Evolutionary conservation across 2,329 filamentous ascomycete species (phyloP), one percentile per base, ranked within the genome.

Genomic region (Colletotrichum sp.): DNA sequence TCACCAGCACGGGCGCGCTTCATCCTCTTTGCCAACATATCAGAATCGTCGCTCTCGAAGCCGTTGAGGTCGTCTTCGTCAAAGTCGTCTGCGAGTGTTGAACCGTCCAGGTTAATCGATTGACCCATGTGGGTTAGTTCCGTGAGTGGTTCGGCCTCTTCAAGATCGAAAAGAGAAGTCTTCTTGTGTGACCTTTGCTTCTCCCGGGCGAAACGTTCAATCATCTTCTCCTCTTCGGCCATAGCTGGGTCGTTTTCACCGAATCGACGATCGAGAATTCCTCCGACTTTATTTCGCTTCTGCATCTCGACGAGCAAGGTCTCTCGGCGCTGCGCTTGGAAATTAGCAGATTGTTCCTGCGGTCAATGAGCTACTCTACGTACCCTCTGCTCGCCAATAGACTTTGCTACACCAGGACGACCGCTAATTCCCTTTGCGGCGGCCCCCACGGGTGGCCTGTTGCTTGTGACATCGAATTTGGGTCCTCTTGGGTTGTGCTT

Each of bases 161-260:
- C 97, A 11, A 99, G 87, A 81, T 99, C 96, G 83, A 99, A 99
- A 78, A 97, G 86, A 33, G 93, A 93, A 64, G 88, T 92, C 79
- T 94, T 95, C 82, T 93, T 95, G 85, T 94, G 91, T 76, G 90
- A 90, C 78, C 90, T 89, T 85, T 96, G 93, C 83, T 97, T 97
- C 85, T 98, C 97, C 79, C 92, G 88, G 58, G 96, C 94, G 81
- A 98, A 99, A 80, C 97, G 90, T 83, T 98, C 94, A 77, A 97
- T 90, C 86, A 97, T 97, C 82, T 94, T 94, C 80, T 98, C 95
- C 81, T 99, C 97, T 3, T 95, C 93, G 5, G 95, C 95, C 95
- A 99, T 96, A 15, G 92, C 94, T 13, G 95, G 94, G 82, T 99
- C 96, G 80, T 97, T 94, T 86, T 99, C 97, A 83, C 97, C 97